A percentile compares a stretch with the other conserved stretches of the same genome.
These are phyloP conservation scores for Ilex asprella DNA, from an alignment of 257 asterid genomes.

Conservation along the genomic window DNA sequence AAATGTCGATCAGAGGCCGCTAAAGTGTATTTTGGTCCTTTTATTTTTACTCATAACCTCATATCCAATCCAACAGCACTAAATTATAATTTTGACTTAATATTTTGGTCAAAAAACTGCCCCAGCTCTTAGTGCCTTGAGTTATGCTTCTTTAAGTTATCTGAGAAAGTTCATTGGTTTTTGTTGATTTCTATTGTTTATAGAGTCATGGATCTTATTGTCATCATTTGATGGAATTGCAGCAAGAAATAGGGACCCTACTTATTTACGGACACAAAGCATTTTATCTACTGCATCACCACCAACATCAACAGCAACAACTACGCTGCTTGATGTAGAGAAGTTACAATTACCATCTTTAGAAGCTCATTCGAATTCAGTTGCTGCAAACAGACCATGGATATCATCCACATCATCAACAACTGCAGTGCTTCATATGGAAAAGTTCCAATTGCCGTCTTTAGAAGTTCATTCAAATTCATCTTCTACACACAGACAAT, in stretches of 20 bases:
- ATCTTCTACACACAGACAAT: constrained; percentile 35
- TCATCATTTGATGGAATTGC: constrained; percentile 33
- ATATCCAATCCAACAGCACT: too few species aligned
- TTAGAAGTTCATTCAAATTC: constrained; percentile 52
- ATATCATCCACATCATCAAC: constrained; percentile 31
- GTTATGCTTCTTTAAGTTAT: neutral
- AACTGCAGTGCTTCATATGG: constrained; percentile 55
- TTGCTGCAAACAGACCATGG: constrained; percentile 53
- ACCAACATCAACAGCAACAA: constrained; percentile 36
- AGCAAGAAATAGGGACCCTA: constrained; percentile 66
- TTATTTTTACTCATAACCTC: too few species aligned
- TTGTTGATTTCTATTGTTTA: neutral
- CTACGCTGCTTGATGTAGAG: constrained; percentile 61
- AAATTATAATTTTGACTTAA: too few species aligned
- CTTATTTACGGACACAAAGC: constrained; percentile 57
- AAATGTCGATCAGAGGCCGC: too few species aligned
- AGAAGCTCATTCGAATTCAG: constrained; percentile 47
- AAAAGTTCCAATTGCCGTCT: constrained; percentile 42
- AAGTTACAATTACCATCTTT: constrained; percentile 52
- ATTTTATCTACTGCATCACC: constrained; percentile 56
- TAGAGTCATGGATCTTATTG: constrained; percentile 14
- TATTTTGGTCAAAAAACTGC: too few species aligned
- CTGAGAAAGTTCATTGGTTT: neutral
- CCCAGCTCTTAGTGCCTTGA: neutral
- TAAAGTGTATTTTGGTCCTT: too few species aligned